phyloP scores from a whole-genome alignment of 306 rosid genomes.

The Macrotyloma uniflorum region DNA sequence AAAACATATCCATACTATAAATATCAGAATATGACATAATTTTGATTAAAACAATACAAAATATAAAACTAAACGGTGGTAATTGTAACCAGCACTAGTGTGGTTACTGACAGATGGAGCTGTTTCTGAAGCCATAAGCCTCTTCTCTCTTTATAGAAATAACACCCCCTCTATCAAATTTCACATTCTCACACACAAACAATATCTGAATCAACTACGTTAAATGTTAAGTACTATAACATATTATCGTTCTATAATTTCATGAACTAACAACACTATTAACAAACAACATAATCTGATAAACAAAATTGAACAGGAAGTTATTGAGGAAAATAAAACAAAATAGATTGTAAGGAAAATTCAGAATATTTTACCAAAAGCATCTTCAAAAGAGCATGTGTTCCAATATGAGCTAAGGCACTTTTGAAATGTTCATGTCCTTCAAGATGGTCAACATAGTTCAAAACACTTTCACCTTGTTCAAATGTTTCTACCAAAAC shows the following conservation, averaged over 20 bases:
- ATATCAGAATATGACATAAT: background rate
- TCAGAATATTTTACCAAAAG: slow-evolving; percentile 61
- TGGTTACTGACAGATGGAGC: background rate
- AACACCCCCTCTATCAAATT: background rate
- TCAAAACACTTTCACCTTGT: slow-evolving; percentile 70
- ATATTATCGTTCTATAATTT: slow-evolving; percentile 1
- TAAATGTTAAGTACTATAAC: background rate
- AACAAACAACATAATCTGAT: slow-evolving; percentile 23
- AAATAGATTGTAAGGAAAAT: slow-evolving; percentile 3
- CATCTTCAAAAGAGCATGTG: slow-evolving; percentile 77
- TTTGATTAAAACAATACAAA: background rate
- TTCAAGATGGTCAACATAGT: slow-evolving; percentile 67
- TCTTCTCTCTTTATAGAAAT: slow-evolving; percentile 7
- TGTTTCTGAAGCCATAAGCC: background rate
- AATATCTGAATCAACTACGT: background rate
- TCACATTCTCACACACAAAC: background rate
- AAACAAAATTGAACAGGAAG: background rate
- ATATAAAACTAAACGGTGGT: background rate
- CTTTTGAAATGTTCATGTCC: slow-evolving; percentile 66
- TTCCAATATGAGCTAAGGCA: slow-evolving; percentile 80
- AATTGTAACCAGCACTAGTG: background rate
- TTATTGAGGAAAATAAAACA: background rate
- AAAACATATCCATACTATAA: background rate
- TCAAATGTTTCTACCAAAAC: slow-evolving; percentile 83
- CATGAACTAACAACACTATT: slow-evolving; percentile 13